Conservation (phyloP, 2,329 filamentous ascomycete species). For the Cercospora berteroae region DNA sequence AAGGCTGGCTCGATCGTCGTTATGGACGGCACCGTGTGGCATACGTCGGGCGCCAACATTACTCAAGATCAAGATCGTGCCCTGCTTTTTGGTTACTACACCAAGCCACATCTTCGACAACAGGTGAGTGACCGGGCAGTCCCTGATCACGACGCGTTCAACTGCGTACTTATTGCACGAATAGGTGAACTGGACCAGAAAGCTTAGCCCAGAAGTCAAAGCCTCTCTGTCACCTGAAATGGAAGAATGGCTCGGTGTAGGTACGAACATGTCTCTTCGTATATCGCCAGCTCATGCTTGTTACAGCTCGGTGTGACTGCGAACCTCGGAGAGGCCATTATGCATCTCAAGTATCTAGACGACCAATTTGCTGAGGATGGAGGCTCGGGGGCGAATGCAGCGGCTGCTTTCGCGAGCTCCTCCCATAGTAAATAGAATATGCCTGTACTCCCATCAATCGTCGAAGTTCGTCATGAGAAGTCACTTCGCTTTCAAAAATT, state of each 20-base stretch:
- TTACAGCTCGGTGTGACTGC: neutral
- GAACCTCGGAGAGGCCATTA: neutral
- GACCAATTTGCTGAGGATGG: neutral
- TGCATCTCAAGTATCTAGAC: neutral
- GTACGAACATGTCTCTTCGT: neutral
- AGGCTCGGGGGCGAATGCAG: neutral
- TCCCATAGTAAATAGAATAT: neutral
- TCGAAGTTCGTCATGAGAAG: neutral
- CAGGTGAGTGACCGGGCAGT: neutral
- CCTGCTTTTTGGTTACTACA: constrained; percentile 18
- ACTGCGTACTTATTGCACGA: constrained; percentile 4
- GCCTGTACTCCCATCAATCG: neutral
- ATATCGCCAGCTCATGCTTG: neutral
- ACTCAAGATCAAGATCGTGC: constrained; percentile 14
- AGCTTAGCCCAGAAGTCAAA: constrained; percentile 11
- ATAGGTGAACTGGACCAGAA: constrained; percentile 20
- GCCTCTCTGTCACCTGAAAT: constrained; percentile 13
- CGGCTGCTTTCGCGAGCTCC: neutral
- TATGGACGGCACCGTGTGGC: constrained; percentile 21
- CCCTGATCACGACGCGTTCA: neutral
- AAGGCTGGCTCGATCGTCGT: constrained; percentile 17
- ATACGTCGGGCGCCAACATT: constrained; percentile 16
- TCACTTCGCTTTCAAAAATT: neutral
- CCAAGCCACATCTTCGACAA: neutral
- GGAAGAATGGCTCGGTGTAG: neutral